phyloP scores from a whole-genome alignment of 2,329 filamentous ascomycete species.

The Diaporthe destruens region DNA sequence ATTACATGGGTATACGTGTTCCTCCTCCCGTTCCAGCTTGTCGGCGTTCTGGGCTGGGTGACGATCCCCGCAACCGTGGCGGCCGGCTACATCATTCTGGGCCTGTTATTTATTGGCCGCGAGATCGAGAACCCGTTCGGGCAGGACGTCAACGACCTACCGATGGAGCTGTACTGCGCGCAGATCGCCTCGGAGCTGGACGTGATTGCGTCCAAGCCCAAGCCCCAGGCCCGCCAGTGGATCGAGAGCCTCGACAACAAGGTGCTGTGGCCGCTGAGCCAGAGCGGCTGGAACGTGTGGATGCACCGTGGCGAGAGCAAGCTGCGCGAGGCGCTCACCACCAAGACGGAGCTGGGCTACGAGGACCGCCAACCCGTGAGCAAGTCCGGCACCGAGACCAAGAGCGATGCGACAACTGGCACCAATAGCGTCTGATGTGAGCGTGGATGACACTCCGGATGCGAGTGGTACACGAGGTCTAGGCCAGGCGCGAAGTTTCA shows the following conservation, averaged over 20 bases:
- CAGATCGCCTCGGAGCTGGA: conserved; percentile 75
- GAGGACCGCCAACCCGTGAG: conserved; percentile 46
- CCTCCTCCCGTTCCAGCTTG: conserved; percentile 79
- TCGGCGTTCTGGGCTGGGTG: conserved; percentile 70
- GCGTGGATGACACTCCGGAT: background rate
- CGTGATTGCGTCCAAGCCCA: conserved; percentile 67
- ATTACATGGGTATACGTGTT: conserved; percentile 83
- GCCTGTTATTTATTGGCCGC: conserved; percentile 73
- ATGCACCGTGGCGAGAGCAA: conserved; percentile 59
- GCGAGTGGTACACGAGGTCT: conserved; percentile 1
- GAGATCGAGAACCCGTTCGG: conserved; percentile 81
- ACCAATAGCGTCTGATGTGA: conserved; percentile 37
- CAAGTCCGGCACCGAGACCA: conserved; percentile 36
- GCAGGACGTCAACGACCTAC: conserved; percentile 76
- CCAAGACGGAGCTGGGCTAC: conserved; percentile 50
- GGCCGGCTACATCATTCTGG: conserved; percentile 80
- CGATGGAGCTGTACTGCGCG: conserved; percentile 74
- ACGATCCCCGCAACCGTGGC: conserved; percentile 76
- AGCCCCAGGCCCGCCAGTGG: conserved; percentile 66
- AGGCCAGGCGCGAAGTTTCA: background rate
- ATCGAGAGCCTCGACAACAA: conserved; percentile 54
- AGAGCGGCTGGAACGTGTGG: conserved; percentile 62
- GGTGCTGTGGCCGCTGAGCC: conserved; percentile 57
- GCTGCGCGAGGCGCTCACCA: conserved; percentile 59
- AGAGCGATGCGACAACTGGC: conserved; percentile 39